These are phyloP conservation scores for Linnemannia elongata DNA, from an alignment of 192 early-diverging fungal species.

Conservation along the genomic window DNA sequence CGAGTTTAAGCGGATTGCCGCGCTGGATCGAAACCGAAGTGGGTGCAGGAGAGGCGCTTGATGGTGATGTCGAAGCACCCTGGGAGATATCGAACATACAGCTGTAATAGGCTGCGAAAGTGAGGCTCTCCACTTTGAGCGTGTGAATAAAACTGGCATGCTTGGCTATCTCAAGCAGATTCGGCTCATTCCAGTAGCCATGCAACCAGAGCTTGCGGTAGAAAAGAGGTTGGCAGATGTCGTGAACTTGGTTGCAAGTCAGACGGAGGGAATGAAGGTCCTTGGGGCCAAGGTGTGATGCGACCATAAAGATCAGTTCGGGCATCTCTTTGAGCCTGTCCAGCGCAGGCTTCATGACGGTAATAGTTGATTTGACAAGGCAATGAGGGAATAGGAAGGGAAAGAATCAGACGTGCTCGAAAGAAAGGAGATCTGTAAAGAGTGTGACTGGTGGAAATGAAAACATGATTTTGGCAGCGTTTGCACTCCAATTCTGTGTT, in stretches of 20 bases:
- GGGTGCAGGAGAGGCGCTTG: neutral
- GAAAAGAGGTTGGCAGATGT: neutral
- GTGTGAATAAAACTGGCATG: neutral
- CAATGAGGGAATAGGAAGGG: no score
- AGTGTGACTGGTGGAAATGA: no score
- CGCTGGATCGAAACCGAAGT: neutral
- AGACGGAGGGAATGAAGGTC: neutral
- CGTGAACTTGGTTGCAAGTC: neutral
- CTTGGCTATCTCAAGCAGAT: neutral
- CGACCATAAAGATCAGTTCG: neutral
- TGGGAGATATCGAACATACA: no score
- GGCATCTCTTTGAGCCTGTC: neutral
- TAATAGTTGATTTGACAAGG: no score
- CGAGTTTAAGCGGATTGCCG: neutral
- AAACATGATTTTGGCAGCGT: no score
- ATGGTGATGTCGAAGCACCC: neutral
- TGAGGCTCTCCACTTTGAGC: no score
- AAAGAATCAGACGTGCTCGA: no score
- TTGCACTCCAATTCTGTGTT: no score
- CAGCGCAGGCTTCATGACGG: neutral
- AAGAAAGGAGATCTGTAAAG: no score
- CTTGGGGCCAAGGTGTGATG: neutral
- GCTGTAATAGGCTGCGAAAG: no score
- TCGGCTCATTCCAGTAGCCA: neutral
- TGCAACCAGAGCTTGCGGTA: neutral